Conservation (phyloP, 305 asterid genomes). For the Andrographis paniculata region DNA sequence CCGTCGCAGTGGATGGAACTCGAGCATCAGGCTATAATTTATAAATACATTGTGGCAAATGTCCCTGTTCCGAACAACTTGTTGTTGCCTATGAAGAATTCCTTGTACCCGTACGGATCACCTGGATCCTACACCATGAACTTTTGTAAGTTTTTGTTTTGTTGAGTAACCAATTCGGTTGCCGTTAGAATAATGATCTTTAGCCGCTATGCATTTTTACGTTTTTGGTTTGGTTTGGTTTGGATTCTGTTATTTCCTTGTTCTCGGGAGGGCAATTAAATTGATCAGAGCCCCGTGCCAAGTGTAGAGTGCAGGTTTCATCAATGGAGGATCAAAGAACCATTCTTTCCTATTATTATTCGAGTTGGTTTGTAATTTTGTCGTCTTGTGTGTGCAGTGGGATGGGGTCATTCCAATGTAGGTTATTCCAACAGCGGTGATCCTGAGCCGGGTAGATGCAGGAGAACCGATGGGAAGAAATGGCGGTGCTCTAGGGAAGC, state of each 20-base stretch:
- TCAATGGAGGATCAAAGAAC: too few species aligned
- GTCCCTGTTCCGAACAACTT: conserved; percentile 73
- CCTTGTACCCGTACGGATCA: conserved; percentile 52
- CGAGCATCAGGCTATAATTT: conserved; percentile 82
- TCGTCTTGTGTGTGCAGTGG: conserved; percentile 37
- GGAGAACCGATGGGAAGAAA: conserved; percentile 97
- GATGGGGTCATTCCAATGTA: conserved; percentile 78
- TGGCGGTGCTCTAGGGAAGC: conserved; percentile 99
- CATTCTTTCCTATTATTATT: too few species aligned
- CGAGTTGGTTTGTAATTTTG: not conserved
- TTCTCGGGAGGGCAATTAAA: not conserved
- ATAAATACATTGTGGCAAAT: conserved; percentile 65
- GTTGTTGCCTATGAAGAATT: conserved; percentile 59
- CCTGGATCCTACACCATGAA: conserved; percentile 49
- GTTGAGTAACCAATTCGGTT: not conserved
- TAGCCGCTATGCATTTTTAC: not conserved
- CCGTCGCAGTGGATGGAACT: conserved; percentile 93
- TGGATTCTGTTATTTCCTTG: not conserved
- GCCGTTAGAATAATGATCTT: not conserved
- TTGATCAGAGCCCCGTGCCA: too few species aligned
- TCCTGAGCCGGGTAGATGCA: conserved; percentile 95
- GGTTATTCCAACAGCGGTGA: conserved; percentile 80
- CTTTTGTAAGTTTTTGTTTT: conserved; percentile 37
- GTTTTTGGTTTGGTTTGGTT: too few species aligned
- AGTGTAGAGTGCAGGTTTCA: too few species aligned